Evolutionary conservation across 1,139 yeast species (phyloP).

Genomic region (Suhomyces panamericanus): DNA sequence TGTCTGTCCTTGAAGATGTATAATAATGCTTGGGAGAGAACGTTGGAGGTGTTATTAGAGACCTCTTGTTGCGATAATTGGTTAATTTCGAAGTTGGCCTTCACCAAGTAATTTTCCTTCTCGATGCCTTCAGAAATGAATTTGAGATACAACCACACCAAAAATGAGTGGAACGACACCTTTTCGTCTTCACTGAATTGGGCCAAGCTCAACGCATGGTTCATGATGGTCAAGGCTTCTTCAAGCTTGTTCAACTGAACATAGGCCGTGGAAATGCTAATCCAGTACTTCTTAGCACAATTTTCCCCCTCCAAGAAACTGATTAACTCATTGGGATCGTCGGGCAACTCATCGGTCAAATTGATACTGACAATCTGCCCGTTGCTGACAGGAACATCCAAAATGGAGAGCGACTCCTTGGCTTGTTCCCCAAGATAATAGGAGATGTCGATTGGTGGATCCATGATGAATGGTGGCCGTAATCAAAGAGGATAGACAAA

Average conservation of each 20-base stretch:
- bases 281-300: constrained; percentile 78
- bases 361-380: constrained; percentile 74
- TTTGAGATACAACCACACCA: constrained; percentile 72
- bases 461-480: constrained; percentile 22
- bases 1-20: constrained; percentile 49
- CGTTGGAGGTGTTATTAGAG: constrained; percentile 34
- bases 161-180: constrained; percentile 57
- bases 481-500: constrained; percentile 1
- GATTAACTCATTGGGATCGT: constrained; percentile 81
- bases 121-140: constrained; percentile 29
- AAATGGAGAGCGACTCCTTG: constrained; percentile 32
- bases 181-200: constrained; percentile 50
- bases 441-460: constrained; percentile 38
- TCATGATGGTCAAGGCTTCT: constrained; percentile 66
- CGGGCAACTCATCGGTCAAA: constrained; percentile 74
- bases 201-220: constrained; percentile 53
- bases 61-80: constrained; percentile 18
- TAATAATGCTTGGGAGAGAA: constrained; percentile 61
- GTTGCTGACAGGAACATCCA: constrained; percentile 69
- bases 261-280: constrained; percentile 79
- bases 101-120: constrained; percentile 24
- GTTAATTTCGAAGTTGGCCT: constrained; percentile 26
- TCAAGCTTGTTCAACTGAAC: constrained; percentile 57
- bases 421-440: constrained; percentile 40
- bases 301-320: constrained; percentile 76